Evolutionary conservation across 352 stramenopile species (phyloP), one percentile per base, ranked within the genome.

Genomic region (Phytophthora parvispora): DNA sequence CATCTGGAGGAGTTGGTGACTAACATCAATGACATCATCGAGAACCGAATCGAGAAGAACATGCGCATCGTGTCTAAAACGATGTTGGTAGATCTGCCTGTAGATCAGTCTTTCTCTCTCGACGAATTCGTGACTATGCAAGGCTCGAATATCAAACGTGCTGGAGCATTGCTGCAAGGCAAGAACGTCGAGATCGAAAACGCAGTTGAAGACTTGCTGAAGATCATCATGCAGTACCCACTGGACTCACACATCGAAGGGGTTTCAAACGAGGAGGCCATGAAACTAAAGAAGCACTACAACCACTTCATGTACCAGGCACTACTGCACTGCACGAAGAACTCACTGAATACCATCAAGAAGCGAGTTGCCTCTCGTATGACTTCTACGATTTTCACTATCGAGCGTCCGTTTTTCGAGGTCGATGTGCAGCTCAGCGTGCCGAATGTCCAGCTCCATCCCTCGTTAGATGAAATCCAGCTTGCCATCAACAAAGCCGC

Each of bases 231-330:
- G 67, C 86, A 94, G 29, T 99, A 99, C 71, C 89, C 95, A 0
- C 87, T 99, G 38, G 97, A 99, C 70, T 97, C 96, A 25, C 96
- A 99, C 69, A 97, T 98, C 32, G 97, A 99, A 58, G 77, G 80
- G 9, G 94, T 99, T 13, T 95, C 88, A 0, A 89, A 95, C 56
- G 94, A 99, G 25, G 98, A 99, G 69, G 87, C 98, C 10, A 81
- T 93, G 57, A 99, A 99, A 75, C 87, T 99, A 18, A 98, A 98
- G 67, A 97, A 98, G 67, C 98, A 99, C 78, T 99, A 99, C 88
- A 99, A 99, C 77, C 96, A 99, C 77, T 99, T 99, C 67, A 99
- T 99, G 96, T 99, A 99, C 68, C 95, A 98, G 73, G 97, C 97
- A 47, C 81, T 99, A 54, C 77, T 99, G 7, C 96, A 99, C 74